Percentiles rank a stretch among this genome's conserved stretches.
phyloP scores from a whole-genome alignment of 352 stramenopile species.

The Phytophthora quininea region DNA sequence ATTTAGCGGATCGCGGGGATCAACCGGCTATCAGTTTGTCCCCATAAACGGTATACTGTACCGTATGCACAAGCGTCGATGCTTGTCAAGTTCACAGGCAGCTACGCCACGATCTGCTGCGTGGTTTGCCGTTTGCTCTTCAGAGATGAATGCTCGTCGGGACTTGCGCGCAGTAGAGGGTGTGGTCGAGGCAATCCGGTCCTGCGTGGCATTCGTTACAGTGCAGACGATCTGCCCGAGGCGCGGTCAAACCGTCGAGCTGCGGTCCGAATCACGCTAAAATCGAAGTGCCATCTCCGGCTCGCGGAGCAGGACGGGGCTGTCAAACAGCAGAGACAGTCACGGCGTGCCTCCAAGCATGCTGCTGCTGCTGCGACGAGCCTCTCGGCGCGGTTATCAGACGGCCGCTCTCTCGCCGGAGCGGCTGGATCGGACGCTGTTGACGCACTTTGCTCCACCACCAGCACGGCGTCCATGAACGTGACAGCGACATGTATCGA shows the following conservation, averaged over 20 bases:
- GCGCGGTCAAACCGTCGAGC: constrained; percentile 7
- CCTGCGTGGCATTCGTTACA: background rate
- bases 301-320: background rate
- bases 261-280: constrained; percentile 29
- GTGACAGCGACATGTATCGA: constrained; percentile 29
- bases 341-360: constrained; percentile 18
- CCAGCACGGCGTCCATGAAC: constrained; percentile 10
- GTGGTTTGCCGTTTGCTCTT: background rate
- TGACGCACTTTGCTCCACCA: constrained; percentile 20
- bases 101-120: constrained; percentile 19
- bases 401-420: constrained; percentile 13
- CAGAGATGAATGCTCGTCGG: background rate
- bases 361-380: constrained; percentile 20
- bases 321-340: constrained; percentile 25
- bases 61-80: background rate
- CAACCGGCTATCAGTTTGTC: constrained; percentile 23
- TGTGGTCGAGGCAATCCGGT: background rate
- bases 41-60: constrained; percentile 1
- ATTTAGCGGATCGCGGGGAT: constrained; percentile 20
- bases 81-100: background rate
- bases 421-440: constrained; percentile 4
- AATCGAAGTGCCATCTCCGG: constrained; percentile 20
- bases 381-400: constrained; percentile 17
- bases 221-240: constrained; percentile 23
- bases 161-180: background rate